These are phyloP conservation scores for Russula virescens DNA, from an alignment of 768 basidiomycete genomes.

Conservation along the genomic window DNA sequence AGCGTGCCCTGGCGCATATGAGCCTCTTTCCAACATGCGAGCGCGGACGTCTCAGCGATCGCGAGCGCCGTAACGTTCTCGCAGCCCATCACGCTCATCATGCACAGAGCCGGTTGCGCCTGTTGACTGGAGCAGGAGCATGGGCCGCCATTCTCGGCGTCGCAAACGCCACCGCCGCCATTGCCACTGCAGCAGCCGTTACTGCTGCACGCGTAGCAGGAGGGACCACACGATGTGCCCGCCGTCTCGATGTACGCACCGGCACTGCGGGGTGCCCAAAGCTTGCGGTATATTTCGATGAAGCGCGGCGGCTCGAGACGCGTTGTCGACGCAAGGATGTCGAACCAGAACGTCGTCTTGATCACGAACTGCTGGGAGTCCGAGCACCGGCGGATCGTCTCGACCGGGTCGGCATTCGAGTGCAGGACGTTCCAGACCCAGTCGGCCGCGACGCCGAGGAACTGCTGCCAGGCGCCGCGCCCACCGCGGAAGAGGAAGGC, in stretches of 20 bases:
- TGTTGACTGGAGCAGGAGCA: no score
- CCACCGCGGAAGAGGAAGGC: slow-evolving; percentile 76
- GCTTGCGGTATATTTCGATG: slow-evolving; percentile 45
- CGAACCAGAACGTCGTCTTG: slow-evolving; percentile 84
- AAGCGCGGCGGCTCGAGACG: slow-evolving; percentile 54
- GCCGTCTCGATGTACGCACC: slow-evolving; percentile 34
- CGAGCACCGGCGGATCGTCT: slow-evolving; percentile 41
- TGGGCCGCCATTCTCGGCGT: no score
- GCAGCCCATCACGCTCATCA: slow-evolving; percentile 83
- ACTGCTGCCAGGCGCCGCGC: slow-evolving; percentile 59
- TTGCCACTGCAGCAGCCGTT: background rate
- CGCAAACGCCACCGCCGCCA: background rate
- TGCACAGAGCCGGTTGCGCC: slow-evolving; percentile 43
- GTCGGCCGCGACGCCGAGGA: slow-evolving; percentile 53
- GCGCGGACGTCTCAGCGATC: slow-evolving; percentile 62
- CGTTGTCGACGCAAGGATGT: slow-evolving; percentile 75
- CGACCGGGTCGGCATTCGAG: slow-evolving; percentile 36
- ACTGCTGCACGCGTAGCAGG: no score
- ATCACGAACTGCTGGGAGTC: slow-evolving; percentile 65
- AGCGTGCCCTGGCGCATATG: slow-evolving; percentile 40
- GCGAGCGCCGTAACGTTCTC: slow-evolving; percentile 75
- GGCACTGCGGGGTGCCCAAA: slow-evolving; percentile 44
- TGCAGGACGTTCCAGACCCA: slow-evolving; percentile 50
- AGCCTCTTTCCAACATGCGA: slow-evolving; percentile 59
- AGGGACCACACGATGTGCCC: no score